Evolutionary conservation across 495 filamentous ascomycete species (phyloP).

Genomic region (Pyrenopolyporus hunteri): DNA sequence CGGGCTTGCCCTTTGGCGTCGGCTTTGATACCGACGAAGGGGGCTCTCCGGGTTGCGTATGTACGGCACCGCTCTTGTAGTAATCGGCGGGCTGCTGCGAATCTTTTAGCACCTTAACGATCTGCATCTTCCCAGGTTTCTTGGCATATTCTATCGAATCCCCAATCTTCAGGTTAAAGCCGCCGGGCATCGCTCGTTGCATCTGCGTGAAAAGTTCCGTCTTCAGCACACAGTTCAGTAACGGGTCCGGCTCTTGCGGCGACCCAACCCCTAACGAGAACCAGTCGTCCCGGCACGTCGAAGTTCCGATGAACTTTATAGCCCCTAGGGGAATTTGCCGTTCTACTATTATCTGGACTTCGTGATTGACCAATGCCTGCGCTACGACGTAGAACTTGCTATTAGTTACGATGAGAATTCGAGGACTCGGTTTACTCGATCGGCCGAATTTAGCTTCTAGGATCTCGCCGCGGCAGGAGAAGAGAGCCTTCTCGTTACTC

Average conservation of each 20-base stretch:
- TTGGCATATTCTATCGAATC: slow-evolving; percentile 94
- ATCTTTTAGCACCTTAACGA: slow-evolving; percentile 90
- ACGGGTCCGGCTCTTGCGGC: slow-evolving; percentile 85
- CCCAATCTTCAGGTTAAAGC: slow-evolving; percentile 79
- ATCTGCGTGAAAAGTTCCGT: slow-evolving; percentile 97
- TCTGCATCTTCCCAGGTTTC: slow-evolving; percentile 91
- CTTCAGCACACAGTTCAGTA: slow-evolving; percentile 93
- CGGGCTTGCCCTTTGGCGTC: slow-evolving; percentile 81
- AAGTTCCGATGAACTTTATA: slow-evolving; percentile 82
- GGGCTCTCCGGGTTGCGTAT: slow-evolving; percentile 83
- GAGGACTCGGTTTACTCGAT: slow-evolving; percentile 88
- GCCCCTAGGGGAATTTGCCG: slow-evolving; percentile 80
- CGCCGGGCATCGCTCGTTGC: slow-evolving; percentile 72
- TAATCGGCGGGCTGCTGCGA: slow-evolving; percentile 73
- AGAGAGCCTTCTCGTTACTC: slow-evolving; percentile 75
- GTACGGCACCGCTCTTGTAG: slow-evolving; percentile 93
- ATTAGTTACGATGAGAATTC: slow-evolving; percentile 84
- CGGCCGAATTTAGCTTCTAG: slow-evolving; percentile 93
- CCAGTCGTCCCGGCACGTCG: slow-evolving; percentile 91
- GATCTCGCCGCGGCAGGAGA: slow-evolving; percentile 88
- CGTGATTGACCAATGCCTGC: slow-evolving; percentile 81
- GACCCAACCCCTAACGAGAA: slow-evolving; percentile 89
- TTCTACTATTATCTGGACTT: slow-evolving; percentile 80
- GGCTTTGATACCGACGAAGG: slow-evolving; percentile 81
- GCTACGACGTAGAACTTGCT: slow-evolving; percentile 86